These are phyloP conservation scores for Neospora caninum DNA, from an alignment of 169 alveolate genomes.

Conservation along the genomic window DNA sequence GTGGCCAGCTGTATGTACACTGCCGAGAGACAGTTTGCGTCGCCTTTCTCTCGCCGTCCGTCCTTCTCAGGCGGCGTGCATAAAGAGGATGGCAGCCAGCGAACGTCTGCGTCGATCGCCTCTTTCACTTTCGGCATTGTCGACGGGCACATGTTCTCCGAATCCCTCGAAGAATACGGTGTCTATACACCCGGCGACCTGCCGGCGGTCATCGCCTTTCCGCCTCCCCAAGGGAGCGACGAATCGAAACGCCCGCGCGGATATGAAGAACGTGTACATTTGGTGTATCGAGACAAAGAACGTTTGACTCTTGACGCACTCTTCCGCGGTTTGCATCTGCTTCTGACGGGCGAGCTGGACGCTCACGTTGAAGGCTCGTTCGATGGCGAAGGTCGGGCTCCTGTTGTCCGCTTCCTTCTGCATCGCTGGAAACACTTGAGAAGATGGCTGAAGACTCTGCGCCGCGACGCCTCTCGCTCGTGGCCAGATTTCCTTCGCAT, in stretches of 20 bases:
- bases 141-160: background rate
- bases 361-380: background rate
- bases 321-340: background rate
- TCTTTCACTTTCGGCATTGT: background rate
- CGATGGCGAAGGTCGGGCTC: background rate
- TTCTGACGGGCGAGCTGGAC: background rate
- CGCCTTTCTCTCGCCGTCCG: background rate
- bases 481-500: constrained; percentile 19
- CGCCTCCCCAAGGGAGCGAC: background rate
- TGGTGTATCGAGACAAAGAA: background rate
- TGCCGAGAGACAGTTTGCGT: background rate
- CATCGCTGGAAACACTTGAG: background rate
- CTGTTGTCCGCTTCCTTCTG: background rate
- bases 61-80: background rate
- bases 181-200: constrained; percentile 7
- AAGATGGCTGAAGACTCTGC: background rate
- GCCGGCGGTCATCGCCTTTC: constrained; percentile 27
- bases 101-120: background rate
- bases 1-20: constrained; percentile 18
- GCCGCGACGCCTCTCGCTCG: background rate
- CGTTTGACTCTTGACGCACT: background rate
- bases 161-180: constrained; percentile 8
- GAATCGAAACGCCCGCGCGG: background rate
- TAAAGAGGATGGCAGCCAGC: background rate
- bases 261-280: background rate